A percentile compares a stretch with the other conserved stretches of the same genome.
Conservation (phyloP, 164 flowering plant genomes). For the Berberis thunbergii region DNA sequence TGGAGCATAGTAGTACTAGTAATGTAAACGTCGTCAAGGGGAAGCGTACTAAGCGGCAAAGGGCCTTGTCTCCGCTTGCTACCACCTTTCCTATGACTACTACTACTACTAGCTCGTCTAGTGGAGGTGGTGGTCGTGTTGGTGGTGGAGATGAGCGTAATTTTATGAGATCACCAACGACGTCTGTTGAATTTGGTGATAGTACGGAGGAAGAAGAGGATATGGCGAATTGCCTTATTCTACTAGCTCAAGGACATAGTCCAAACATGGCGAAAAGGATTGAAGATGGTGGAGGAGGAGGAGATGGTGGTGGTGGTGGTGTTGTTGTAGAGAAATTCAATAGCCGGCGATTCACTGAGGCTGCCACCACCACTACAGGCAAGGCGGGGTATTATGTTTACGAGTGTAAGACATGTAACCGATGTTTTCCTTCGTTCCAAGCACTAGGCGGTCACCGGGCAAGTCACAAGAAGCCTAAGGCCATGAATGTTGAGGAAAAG, state of each 20-base stretch:
- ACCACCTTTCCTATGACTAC: background rate
- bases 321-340: background rate
- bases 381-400: constrained; percentile 35
- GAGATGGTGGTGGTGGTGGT: background rate
- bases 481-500: constrained; percentile 8
- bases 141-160: constrained; percentile 1
- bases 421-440: constrained; percentile 64
- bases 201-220: constrained; percentile 52
- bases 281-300: background rate
- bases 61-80: constrained; percentile 16
- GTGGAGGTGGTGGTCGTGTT: constrained; percentile 5
- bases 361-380: constrained; percentile 12
- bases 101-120: constrained; percentile 8
- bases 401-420: constrained; percentile 67
- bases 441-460: constrained; percentile 82
- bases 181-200: constrained; percentile 12
- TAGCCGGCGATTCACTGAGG: background rate
- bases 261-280: background rate
- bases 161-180: constrained; percentile 6
- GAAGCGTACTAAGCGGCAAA: constrained; percentile 35
- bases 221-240: constrained; percentile 70
- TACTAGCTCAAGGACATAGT: constrained; percentile 46
- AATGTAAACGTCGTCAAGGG: constrained; percentile 15
- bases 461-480: constrained; percentile 64
- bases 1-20: background rate